A percentile compares a stretch with the other conserved stretches of the same genome.
Evolutionary conservation across 2,329 filamentous ascomycete genomes (phyloP).

Genomic region (Arthrobotrys iridis): DNA sequence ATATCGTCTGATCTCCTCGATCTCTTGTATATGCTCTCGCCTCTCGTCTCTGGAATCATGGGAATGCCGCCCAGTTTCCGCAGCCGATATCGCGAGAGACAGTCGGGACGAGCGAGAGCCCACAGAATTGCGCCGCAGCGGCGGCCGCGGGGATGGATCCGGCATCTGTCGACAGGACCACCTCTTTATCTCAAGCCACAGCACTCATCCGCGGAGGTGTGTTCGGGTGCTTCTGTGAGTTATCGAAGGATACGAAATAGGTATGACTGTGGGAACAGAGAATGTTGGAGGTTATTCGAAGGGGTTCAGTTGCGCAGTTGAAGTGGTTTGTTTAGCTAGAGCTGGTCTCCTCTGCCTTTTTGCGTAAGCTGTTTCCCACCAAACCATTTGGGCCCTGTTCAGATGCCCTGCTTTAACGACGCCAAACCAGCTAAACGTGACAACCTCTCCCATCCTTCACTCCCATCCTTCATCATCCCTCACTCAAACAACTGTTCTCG

Average conservation of each 20-base stretch:
- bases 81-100: conserved; percentile 73
- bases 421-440: not conserved
- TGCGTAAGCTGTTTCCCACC: not conserved
- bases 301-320: conserved; percentile 2
- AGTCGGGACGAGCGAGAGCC: conserved; percentile 67
- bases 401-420: conserved; percentile 11
- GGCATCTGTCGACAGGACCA: conserved; percentile 38
- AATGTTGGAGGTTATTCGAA: not conserved
- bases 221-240: not conserved
- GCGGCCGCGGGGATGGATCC: conserved; percentile 51
- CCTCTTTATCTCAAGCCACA: not conserved
- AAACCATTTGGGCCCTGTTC: not conserved
- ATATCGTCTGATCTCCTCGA: conserved; percentile 97
- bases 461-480: not conserved
- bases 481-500: not conserved
- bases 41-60: conserved; percentile 62
- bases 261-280: not conserved
- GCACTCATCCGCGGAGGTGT: conserved; percentile 16
- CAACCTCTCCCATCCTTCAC: not conserved
- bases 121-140: conserved; percentile 42
- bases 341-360: conserved; percentile 24
- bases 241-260: not conserved
- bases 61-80: conserved; percentile 67
- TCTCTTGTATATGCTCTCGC: conserved; percentile 82
- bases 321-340: conserved; percentile 11